These are phyloP conservation scores for Fusarium protoensiforme DNA, from an alignment of 2,329 filamentous ascomycete species.

Conservation along the genomic window DNA sequence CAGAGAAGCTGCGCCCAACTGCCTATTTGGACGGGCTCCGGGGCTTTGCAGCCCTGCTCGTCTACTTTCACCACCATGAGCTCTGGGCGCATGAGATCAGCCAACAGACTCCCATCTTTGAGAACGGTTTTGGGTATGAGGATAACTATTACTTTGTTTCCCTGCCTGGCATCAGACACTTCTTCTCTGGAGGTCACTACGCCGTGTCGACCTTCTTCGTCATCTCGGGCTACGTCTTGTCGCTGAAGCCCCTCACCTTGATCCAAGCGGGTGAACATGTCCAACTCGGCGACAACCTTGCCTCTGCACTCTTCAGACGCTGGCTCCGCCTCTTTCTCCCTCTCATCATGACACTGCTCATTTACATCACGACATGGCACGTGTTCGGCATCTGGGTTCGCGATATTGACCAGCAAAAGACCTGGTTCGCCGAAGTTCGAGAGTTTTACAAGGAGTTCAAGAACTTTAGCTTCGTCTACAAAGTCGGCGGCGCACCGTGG, in stretches of 20 bases:
- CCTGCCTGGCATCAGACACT: constrained; percentile 67
- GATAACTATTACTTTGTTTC: constrained; percentile 60
- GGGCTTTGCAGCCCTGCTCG: constrained; percentile 74
- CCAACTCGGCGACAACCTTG: constrained; percentile 56
- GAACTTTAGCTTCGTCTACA: constrained; percentile 76
- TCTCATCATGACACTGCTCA: constrained; percentile 65
- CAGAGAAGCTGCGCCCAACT: constrained; percentile 56
- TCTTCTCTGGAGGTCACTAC: constrained; percentile 72
- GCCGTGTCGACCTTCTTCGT: constrained; percentile 68
- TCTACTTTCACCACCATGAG: constrained; percentile 72
- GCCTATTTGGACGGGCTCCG: constrained; percentile 72
- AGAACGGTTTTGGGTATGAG: constrained; percentile 64
- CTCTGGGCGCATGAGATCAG: constrained; percentile 64
- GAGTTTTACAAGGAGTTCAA: constrained; percentile 67
- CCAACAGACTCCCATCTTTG: constrained; percentile 54
- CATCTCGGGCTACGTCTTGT: constrained; percentile 68
- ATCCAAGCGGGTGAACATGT: constrained; percentile 56
- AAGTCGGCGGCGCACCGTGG: constrained; percentile 66
- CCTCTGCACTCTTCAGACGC: constrained; percentile 60
- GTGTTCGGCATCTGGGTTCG: constrained; percentile 59
- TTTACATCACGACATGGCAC: constrained; percentile 63
- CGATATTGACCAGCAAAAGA: constrained; percentile 52
- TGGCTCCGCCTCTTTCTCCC: constrained; percentile 63
- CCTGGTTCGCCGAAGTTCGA: constrained; percentile 61
- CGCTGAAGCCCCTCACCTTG: constrained; percentile 59